Percentiles rank a stretch among this genome's conserved stretches.
These are phyloP conservation scores for Hypoxylon sp. DNA, from an alignment of 2,329 filamentous ascomycete genomes.

Conservation along the genomic window DNA sequence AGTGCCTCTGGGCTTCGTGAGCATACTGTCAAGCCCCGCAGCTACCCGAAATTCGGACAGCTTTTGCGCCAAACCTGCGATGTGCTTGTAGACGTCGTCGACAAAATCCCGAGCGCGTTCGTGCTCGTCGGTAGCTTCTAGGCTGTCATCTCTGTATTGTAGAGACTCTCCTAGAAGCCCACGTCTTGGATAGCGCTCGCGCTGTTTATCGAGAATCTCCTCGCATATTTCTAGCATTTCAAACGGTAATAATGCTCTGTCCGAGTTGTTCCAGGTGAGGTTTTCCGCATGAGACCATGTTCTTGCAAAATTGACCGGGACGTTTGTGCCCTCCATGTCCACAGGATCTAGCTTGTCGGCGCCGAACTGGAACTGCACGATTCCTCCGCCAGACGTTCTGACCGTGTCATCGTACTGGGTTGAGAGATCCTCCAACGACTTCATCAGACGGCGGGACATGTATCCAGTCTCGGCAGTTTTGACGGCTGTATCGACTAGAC, in stretches of 20 bases:
- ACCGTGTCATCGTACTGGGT: constrained; percentile 95
- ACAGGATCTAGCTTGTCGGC: constrained; percentile 95
- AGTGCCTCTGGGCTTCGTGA: constrained; percentile 37
- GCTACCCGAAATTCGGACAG: constrained; percentile 62
- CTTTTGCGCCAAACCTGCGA: constrained; percentile 68
- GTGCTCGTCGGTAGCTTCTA: constrained; percentile 76
- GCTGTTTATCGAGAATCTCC: constrained; percentile 71
- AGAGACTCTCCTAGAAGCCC: constrained; percentile 70
- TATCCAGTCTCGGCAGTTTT: constrained; percentile 99
- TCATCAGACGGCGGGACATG: constrained; percentile 98
- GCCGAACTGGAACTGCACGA: constrained; percentile 97
- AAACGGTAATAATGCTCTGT: constrained; percentile 74
- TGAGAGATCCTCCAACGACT: constrained; percentile 93
- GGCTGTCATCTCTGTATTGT: constrained; percentile 72
- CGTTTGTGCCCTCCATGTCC: constrained; percentile 95
- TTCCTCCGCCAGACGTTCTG: constrained; percentile 83
- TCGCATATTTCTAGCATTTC: constrained; percentile 76
- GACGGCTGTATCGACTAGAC: constrained; percentile 97
- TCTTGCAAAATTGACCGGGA: constrained; percentile 89
- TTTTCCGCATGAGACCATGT: constrained; percentile 85
- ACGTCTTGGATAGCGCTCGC: constrained; percentile 67
- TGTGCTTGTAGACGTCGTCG: constrained; percentile 76
- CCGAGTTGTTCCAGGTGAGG: constrained; percentile 80
- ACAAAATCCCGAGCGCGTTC: constrained; percentile 87
- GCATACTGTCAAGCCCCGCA: constrained; percentile 57